phyloP scores from a whole-genome alignment of 2,329 filamentous ascomycete genomes.

The Akanthomyces dipterigenus region DNA sequence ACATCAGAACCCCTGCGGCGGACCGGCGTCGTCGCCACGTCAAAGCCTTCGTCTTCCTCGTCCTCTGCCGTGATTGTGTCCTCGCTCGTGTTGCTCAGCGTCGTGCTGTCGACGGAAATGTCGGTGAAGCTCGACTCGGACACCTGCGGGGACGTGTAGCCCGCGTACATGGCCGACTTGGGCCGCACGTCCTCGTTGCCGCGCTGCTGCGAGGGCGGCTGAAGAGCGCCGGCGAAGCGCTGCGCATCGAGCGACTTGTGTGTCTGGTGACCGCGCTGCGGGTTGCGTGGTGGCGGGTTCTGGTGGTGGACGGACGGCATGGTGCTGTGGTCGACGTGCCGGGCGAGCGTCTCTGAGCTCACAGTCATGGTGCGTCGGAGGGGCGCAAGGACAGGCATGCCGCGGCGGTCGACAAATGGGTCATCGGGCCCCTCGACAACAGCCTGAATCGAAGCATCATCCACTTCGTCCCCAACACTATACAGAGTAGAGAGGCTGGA shows the following conservation, averaged over 20 bases:
- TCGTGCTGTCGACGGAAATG: conserved; percentile 17
- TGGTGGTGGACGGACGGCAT: conserved; percentile 8
- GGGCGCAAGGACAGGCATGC: not conserved
- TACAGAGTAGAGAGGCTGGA: conserved; percentile 52
- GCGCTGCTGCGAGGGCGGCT: conserved; percentile 2
- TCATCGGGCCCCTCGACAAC: conserved; percentile 17
- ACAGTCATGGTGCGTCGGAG: conserved; percentile 10
- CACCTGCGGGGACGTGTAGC: not conserved
- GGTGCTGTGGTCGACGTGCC: not conserved
- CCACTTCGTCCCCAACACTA: conserved; percentile 37
- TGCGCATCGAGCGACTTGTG: conserved; percentile 4
- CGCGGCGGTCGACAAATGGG: conserved; percentile 24
- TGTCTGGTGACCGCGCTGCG: not conserved
- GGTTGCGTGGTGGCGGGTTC: not conserved
- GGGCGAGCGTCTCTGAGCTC: not conserved
- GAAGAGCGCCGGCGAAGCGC: conserved; percentile 8
- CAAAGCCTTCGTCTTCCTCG: not conserved
- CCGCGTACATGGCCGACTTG: conserved; percentile 10
- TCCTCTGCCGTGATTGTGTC: not conserved
- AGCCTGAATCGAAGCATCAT: conserved; percentile 16
- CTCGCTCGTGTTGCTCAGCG: not conserved
- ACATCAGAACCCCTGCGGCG: conserved; percentile 12
- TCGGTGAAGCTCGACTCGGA: conserved; percentile 21
- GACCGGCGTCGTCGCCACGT: conserved; percentile 11
- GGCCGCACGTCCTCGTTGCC: conserved; percentile 15